Evolutionary conservation across 2,329 filamentous ascomycete genomes (phyloP), one percentile per base, ranked within the genome.

Genomic region (Stromatinia cepivora): DNA sequence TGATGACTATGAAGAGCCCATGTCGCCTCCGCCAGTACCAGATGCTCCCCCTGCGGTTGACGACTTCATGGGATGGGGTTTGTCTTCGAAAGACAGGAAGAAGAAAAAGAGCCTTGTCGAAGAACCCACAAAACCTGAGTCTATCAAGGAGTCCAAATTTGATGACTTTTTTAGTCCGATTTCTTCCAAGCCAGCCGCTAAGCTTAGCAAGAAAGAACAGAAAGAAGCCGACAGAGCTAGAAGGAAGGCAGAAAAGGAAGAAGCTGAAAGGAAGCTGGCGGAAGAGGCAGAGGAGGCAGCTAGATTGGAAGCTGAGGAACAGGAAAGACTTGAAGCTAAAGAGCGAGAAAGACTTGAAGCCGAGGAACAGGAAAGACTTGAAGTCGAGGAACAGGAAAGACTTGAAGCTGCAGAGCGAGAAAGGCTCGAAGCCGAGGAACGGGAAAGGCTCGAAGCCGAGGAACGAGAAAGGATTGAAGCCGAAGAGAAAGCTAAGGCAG

Each of bases 141-240:
- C 84, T 53, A 84, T 48, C 25, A 66, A 59, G 13, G 84, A 86
- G 73, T 81, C 83, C 2, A 82, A 82, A 69, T 78, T 78, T 22
- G 82, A 83, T 39, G 59, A 59, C 17, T 71, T 71, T n/a, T 77
- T 75, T 72, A 74, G 71, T 11, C 69, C 70, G 11, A 50, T 70
- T 3, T 66, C 73, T 46, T 73, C 73, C 6, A 78, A 84, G 34
- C 46, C 61, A 52, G 34, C 34, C 28, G 15, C 15, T 15, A 85
- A 82, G 75, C 77, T 85, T 53, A 82, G 77, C 75, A 83, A 83
- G 72, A 85, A 83, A 70, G 84, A 86, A 73, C 80, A 82, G 25
- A 82, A 83, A 73, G 84, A 84, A 74, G 82, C 84, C 3, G 73
- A 73, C 5, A 84, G 82, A 73, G 75, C 84, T 54, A 83, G 79